These are phyloP conservation scores for Cordyceps militaris DNA, from an alignment of 2,329 filamentous ascomycete species.

Conservation along the genomic window DNA sequence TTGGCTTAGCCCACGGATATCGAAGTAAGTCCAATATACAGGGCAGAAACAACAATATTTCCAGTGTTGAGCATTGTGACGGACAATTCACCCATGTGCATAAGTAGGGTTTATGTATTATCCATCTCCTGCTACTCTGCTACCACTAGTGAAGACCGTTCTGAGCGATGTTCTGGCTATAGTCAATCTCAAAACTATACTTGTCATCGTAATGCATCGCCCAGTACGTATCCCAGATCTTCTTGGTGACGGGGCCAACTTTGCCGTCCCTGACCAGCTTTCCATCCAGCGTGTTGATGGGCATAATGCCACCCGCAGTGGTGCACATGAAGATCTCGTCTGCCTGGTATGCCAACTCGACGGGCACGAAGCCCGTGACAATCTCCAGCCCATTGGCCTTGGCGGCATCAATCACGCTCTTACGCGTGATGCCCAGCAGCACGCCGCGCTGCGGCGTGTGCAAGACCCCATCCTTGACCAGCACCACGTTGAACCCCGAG, in stretches of 20 bases:
- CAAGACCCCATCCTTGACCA: constrained; percentile 37
- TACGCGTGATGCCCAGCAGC: constrained; percentile 41
- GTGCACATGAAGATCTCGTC: constrained; percentile 49
- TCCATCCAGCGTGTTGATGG: constrained; percentile 40
- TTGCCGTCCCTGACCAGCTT: constrained; percentile 33
- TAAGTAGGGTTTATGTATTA: too few species aligned
- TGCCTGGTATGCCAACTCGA: constrained; percentile 31
- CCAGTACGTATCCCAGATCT: constrained; percentile 47
- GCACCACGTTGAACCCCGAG: constrained; percentile 40
- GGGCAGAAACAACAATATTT: too few species aligned
- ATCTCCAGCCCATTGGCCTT: constrained; percentile 26
- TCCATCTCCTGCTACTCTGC: too few species aligned
- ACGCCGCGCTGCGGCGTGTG: constrained; percentile 42
- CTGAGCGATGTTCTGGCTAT: constrained; percentile 13
- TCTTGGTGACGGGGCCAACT: constrained; percentile 37
- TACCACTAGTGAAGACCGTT: too few species aligned
- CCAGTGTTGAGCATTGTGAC: too few species aligned
- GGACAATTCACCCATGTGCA: too few species aligned
- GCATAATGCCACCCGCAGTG: constrained; percentile 47
- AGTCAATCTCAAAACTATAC: constrained; percentile 29
- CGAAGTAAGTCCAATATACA: too few species aligned
- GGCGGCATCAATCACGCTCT: constrained; percentile 40
- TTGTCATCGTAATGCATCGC: constrained; percentile 35
- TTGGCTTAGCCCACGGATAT: too few species aligned
- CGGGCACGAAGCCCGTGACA: constrained; percentile 34